phyloP scores from a whole-genome alignment of 139 green algal species.

The Haematococcus lacustris region DNA sequence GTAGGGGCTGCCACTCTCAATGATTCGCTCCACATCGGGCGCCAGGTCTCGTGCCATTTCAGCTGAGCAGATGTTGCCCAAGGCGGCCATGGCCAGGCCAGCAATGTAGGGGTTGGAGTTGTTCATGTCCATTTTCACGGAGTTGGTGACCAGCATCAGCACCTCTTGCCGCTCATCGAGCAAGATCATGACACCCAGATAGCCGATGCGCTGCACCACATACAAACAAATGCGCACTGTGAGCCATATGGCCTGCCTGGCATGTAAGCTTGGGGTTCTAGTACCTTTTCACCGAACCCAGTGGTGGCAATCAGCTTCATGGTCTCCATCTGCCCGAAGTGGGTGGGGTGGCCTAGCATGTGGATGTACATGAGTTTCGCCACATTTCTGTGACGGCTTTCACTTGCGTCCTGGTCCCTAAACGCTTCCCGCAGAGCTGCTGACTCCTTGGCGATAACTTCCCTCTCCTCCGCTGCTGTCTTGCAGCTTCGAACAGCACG shows the following conservation, averaged over 20 bases:
- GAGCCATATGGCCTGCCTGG: background rate
- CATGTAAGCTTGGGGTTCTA: background rate
- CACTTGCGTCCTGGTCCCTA: slow-evolving; percentile 58
- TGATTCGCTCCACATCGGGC: slow-evolving; percentile 85
- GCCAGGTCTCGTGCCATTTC: slow-evolving; percentile 95
- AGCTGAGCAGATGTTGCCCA: slow-evolving; percentile 94
- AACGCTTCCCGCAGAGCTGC: slow-evolving; percentile 86
- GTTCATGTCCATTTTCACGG: slow-evolving; percentile 91
- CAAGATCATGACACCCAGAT: slow-evolving; percentile 95
- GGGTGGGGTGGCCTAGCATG: slow-evolving; percentile 98
- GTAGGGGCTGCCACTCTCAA: slow-evolving; percentile 72
- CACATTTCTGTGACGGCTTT: slow-evolving; percentile 82
- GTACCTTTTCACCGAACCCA: slow-evolving; percentile 85
- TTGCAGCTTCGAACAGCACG: slow-evolving; percentile 76
- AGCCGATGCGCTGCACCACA: slow-evolving; percentile 81
- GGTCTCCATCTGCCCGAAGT: slow-evolving; percentile 99
- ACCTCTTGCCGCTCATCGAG: slow-evolving; percentile 97
- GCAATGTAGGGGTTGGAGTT: slow-evolving; percentile 81
- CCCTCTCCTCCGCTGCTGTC: slow-evolving; percentile 93
- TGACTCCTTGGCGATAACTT: slow-evolving; percentile 92
- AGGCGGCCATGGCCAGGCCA: slow-evolving; percentile 84
- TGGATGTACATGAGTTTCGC: slow-evolving; percentile 99
- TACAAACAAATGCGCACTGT: background rate
- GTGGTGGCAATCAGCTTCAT: slow-evolving; percentile 88
- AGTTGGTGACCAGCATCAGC: slow-evolving; percentile 99